Percentiles rank a stretch among this genome's conserved stretches.
These are phyloP conservation scores for Afroboletus lepidellus DNA, from an alignment of 1,284 basidiomycete species.

Conservation along the genomic window DNA sequence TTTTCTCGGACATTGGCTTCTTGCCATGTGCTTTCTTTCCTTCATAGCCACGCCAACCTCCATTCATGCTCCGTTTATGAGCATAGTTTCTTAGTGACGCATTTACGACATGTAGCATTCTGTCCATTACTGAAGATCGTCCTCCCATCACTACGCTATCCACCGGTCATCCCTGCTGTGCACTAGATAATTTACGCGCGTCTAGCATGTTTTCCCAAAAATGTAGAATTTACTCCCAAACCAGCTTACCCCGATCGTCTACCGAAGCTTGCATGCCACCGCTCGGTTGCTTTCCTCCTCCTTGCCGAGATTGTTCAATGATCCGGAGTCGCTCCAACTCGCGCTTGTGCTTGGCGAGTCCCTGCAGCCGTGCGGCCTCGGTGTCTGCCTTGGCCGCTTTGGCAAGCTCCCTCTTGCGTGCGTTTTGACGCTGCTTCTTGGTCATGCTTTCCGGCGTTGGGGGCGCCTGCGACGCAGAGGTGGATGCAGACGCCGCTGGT, in stretches of 20 bases:
- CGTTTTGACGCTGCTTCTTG: constrained; percentile 71
- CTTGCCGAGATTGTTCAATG: constrained; percentile 44
- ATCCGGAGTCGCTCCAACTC: constrained; percentile 56
- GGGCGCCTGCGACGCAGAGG: constrained; percentile 21
- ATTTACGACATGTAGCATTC: constrained; percentile 26
- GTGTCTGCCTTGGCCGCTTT: constrained; percentile 57
- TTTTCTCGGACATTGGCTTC: constrained; percentile 24
- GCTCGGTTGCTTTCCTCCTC: constrained; percentile 37
- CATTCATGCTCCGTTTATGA: constrained; percentile 8
- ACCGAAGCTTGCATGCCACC: constrained; percentile 58
- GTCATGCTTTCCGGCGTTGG: constrained; percentile 47
- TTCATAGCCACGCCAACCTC: constrained; percentile 9
- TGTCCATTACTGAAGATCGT: constrained; percentile 14
- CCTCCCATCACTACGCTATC: constrained; percentile 15
- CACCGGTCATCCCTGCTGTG: constrained; percentile 5
- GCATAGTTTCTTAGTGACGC: constrained; percentile 11
- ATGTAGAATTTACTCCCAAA: constrained; percentile 49
- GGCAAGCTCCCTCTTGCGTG: constrained; percentile 52
- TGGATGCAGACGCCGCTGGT: constrained; percentile 11
- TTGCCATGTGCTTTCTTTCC: neutral
- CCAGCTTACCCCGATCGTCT: constrained; percentile 49
- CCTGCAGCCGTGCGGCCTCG: constrained; percentile 51
- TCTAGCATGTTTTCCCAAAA: neutral
- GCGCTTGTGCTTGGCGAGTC: constrained; percentile 57
- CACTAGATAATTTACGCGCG: constrained; percentile 25